Conservation (phyloP, 2,329 filamentous ascomycete genomes). For the Aspergillus novoparasiticus region DNA sequence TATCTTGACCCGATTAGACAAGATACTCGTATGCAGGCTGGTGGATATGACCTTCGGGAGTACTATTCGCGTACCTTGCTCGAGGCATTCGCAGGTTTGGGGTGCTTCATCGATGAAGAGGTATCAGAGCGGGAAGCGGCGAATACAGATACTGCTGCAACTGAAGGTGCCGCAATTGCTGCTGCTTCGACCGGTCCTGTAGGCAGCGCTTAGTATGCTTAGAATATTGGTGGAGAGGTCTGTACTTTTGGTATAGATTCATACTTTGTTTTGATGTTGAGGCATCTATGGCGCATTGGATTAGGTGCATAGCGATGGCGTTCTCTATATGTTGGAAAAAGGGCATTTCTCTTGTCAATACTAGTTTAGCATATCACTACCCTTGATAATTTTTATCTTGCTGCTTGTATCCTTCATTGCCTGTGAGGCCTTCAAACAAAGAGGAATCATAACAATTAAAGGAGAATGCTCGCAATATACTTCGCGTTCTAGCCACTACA, state of each 20-base stretch:
- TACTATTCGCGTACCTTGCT: slow-evolving; percentile 80
- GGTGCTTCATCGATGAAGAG: slow-evolving; percentile 84
- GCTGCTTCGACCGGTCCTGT: slow-evolving; percentile 14
- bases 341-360: neutral
- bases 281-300: neutral
- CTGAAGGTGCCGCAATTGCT: slow-evolving; percentile 34
- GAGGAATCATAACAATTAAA: neutral
- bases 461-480: neutral
- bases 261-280: neutral
- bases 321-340: slow-evolving; percentile 6
- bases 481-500: neutral
- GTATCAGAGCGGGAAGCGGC: slow-evolving; percentile 35
- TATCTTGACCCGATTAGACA: slow-evolving; percentile 69
- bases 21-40: slow-evolving; percentile 69
- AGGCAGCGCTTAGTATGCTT: neutral
- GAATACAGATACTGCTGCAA: slow-evolving; percentile 27
- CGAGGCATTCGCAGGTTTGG: slow-evolving; percentile 87
- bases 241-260: neutral
- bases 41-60: slow-evolving; percentile 80
- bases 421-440: neutral
- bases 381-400: neutral
- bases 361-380: neutral
- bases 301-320: slow-evolving; percentile 22
- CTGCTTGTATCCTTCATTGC: neutral
- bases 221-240: neutral